These are phyloP conservation scores for Hypseocharis bilobata DNA, from an alignment of 441 rosid genomes.

Conservation along the genomic window DNA sequence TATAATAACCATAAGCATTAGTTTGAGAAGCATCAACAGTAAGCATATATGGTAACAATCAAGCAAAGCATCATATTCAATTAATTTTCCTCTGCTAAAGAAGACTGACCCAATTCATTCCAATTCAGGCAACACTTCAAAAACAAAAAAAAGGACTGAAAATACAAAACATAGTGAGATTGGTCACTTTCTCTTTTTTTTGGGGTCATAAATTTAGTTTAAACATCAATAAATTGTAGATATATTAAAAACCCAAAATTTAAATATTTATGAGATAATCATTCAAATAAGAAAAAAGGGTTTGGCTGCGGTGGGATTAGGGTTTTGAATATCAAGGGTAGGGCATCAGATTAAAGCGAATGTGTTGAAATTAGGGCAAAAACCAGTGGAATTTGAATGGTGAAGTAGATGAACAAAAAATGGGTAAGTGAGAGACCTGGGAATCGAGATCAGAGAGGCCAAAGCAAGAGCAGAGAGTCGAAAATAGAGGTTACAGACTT, in stretches of 20 bases:
- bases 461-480: background rate
- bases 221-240: background rate
- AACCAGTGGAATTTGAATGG: background rate
- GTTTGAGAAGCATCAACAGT: background rate
- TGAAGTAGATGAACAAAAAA: background rate
- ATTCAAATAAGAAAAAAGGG: background rate
- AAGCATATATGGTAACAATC: background rate
- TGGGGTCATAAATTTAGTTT: background rate
- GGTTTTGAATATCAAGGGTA: slow-evolving; percentile 3
- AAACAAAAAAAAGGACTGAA: background rate
- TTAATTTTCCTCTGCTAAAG: background rate
- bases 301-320: slow-evolving; percentile 3
- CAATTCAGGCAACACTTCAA: background rate
- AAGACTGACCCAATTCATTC: slow-evolving; percentile 1
- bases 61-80: background rate
- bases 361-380: background rate
- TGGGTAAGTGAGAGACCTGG: background rate
- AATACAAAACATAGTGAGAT: background rate
- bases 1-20: background rate
- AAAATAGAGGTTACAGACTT: background rate
- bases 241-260: background rate
- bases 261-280: background rate
- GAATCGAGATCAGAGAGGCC: slow-evolving; percentile 5
- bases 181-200: background rate
- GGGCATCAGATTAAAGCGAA: background rate